Conservation (phyloP, 805 yeast genomes). For the Zygosaccharomyces lentus region DNA sequence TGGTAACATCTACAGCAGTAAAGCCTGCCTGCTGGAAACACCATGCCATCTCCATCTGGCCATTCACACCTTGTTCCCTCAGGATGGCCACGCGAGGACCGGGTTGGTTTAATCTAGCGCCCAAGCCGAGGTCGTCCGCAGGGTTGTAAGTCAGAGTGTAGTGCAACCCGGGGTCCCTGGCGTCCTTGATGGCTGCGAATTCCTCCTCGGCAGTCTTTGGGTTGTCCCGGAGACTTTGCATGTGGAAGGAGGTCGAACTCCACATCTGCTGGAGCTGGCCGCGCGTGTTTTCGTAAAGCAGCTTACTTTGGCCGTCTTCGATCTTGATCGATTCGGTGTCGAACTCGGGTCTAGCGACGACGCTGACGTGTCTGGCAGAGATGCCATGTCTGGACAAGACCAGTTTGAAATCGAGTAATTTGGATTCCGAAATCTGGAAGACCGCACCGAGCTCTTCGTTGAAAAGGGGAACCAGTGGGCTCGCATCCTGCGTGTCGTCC, state of each 20-base stretch:
- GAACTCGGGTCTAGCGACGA: conserved; percentile 69
- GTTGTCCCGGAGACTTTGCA: conserved; percentile 91
- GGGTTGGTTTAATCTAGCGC: conserved; percentile 17
- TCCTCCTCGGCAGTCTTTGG: conserved; percentile 90
- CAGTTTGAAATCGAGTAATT: conserved; percentile 50
- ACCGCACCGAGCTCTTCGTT: conserved; percentile 95
- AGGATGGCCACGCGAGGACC: conserved; percentile 91
- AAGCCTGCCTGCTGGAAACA: conserved; percentile 93
- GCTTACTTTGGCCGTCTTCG: conserved; percentile 40
- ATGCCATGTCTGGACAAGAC: conserved; percentile 60
- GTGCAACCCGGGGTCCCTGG: conserved; percentile 83
- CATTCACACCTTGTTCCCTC: conserved; percentile 98
- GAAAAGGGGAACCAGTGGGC: conserved; percentile 58
- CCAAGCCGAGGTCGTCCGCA: conserved; percentile 43
- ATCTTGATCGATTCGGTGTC: conserved; percentile 46
- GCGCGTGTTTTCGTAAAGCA: conserved; percentile 53
- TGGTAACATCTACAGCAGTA: conserved; percentile 89
- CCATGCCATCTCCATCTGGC: conserved; percentile 98
- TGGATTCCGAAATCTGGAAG: conserved; percentile 68
- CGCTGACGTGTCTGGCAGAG: conserved; percentile 46
- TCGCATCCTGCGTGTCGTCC: conserved; percentile 36
- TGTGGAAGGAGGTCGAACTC: conserved; percentile 82
- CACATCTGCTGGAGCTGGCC: conserved; percentile 74
- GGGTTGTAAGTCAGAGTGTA: conserved; percentile 74
- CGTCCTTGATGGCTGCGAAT: conserved; percentile 66